These are phyloP conservation scores for Mrakia hoshinonis DNA, from an alignment of 768 basidiomycete genomes.

Conservation along the genomic window DNA sequence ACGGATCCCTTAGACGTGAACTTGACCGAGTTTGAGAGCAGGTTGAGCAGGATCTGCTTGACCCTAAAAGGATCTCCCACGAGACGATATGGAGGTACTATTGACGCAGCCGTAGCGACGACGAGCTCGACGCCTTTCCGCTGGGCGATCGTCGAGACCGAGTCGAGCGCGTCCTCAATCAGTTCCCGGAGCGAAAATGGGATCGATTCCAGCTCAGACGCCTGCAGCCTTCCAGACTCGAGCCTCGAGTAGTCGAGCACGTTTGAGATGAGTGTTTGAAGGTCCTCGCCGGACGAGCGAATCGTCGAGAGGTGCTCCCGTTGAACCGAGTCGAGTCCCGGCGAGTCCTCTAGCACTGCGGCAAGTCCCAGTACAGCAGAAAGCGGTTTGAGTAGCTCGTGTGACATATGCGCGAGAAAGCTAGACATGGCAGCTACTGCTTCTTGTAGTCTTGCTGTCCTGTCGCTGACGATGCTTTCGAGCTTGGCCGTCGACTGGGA, in stretches of 20 bases:
- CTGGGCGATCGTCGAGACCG: neutral
- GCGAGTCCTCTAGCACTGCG: constrained; percentile 22
- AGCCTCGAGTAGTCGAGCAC: neutral
- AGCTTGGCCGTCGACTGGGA: constrained; percentile 5
- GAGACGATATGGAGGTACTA: neutral
- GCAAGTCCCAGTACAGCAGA: constrained; percentile 21
- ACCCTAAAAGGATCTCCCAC: constrained; percentile 1
- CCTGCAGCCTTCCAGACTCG: neutral
- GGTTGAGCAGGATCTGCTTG: constrained; percentile 4
- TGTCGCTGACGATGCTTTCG: neutral
- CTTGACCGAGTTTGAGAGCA: neutral
- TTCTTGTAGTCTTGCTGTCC: constrained; percentile 1
- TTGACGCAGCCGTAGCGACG: neutral
- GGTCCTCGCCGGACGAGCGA: neutral
- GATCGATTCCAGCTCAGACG: neutral
- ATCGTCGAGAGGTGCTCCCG: constrained; percentile 19
- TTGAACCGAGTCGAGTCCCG: constrained; percentile 7
- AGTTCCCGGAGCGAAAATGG: neutral
- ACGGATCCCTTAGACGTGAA: neutral
- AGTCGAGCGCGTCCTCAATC: neutral
- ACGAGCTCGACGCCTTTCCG: constrained; percentile 4
- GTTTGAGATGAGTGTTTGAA: neutral
- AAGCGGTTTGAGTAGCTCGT: constrained; percentile 23
- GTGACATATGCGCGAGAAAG: constrained; percentile 22
- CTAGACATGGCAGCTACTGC: constrained; percentile 3